Conservation (phyloP, 495 filamentous ascomycete genomes). For the Cladorrhinum samala region DNA sequence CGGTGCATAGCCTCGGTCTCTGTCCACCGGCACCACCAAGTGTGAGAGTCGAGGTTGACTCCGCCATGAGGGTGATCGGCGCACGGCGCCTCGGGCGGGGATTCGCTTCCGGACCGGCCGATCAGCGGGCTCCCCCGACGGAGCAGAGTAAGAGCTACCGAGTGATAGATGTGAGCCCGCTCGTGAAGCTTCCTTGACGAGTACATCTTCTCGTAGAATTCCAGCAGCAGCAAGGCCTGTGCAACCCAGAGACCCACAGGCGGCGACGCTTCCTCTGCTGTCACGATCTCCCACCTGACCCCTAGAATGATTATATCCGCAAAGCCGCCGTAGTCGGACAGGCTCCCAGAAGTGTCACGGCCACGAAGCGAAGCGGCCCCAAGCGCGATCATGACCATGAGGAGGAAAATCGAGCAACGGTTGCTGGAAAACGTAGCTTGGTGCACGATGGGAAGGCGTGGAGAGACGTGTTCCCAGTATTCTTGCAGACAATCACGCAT, state of each 20-base stretch:
- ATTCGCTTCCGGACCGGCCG: slow-evolving; percentile 80
- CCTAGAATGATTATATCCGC: slow-evolving; percentile 80
- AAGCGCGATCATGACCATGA: slow-evolving; percentile 83
- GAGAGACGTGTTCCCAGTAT: slow-evolving; percentile 90
- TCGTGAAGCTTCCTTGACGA: slow-evolving; percentile 85
- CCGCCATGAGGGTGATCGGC: slow-evolving; percentile 43
- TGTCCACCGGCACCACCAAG: slow-evolving; percentile 95
- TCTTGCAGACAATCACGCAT: slow-evolving; percentile 88
- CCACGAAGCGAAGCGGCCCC: slow-evolving; percentile 84
- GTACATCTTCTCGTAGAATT: slow-evolving; percentile 96
- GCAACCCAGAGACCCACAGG: slow-evolving; percentile 94
- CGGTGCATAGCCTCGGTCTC: slow-evolving; percentile 86
- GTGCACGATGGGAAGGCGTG: slow-evolving; percentile 89
- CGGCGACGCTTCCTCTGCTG: slow-evolving; percentile 76
- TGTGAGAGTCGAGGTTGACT: slow-evolving; percentile 59
- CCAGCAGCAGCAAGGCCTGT: slow-evolving; percentile 80
- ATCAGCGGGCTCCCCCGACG: slow-evolving; percentile 88
- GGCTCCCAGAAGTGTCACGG: slow-evolving; percentile 60
- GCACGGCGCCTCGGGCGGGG: slow-evolving; percentile 62
- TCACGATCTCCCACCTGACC: slow-evolving; percentile 81
- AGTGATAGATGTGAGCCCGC: slow-evolving; percentile 92
- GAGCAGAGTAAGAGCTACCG: slow-evolving; percentile 89
- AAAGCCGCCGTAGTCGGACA: slow-evolving; percentile 65
- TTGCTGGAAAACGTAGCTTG: slow-evolving; percentile 85
- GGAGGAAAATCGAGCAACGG: slow-evolving; percentile 68